Evolutionary conservation across 164 flowering plant species (phyloP), one percentile per base, ranked within the genome.

Genomic region (Chloranthus sessilifolius): DNA sequence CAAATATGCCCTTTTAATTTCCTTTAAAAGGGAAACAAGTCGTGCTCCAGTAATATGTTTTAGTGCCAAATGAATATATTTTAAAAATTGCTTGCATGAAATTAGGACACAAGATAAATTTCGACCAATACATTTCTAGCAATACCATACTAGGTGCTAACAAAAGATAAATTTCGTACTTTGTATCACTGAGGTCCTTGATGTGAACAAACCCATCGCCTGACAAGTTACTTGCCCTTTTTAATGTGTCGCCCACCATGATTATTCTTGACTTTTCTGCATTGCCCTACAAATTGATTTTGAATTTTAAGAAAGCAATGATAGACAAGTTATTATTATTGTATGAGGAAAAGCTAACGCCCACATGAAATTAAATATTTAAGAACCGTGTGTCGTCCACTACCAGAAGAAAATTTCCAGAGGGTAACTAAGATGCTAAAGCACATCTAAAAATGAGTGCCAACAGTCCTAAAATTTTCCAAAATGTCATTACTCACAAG

Each of bases 231-330:
- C 82, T 65, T 15, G 82, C 89, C 75, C 77, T 84, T 69, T 84
- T 90, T 73, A 87, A 59, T 21, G 85, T 67, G 38, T 90, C 98
- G 2, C 98, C 98, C 1, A 90, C 89, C 95, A 90, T 79, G 28
- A 90, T 67, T 57, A 90, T 87, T 59, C 95, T 84, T 20, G 95
- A 81, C 65, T 73, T 87, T 78, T 90, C 98, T 0, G 89, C 98
- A 77, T 90, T 84, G 7, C 98, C 86, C 97, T 89, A 33, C 67
- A 49, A 44, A 54, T 11, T 17, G 44, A 43, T 2, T 30, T 37
- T 17, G 2, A 16, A 26, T 33, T 5, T 34, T 43, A n/a, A 46
- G 21, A 37, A 2, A 12, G 22, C 21, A 22, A 41, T 6, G 9
- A 44, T 35, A 23, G 24, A 17, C 4, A 24, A 16, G 16, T n/a